These are phyloP conservation scores for Seminavis robusta DNA, from an alignment of 108 stramenopile species.

Conservation along the genomic window DNA sequence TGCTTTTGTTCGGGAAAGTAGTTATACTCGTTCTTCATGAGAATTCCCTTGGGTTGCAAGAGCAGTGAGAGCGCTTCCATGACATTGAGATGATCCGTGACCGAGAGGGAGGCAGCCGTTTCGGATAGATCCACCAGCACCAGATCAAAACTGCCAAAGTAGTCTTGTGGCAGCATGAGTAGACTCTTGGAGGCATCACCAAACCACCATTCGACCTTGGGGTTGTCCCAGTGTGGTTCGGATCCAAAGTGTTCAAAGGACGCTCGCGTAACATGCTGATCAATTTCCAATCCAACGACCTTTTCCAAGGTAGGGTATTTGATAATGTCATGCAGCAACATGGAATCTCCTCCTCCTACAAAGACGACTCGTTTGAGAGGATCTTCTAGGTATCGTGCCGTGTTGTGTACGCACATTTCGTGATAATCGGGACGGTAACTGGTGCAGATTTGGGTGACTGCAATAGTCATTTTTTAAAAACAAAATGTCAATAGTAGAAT, in stretches of 20 bases:
- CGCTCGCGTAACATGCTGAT: slow-evolving; percentile 72
- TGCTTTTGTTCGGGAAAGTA: slow-evolving; percentile 23
- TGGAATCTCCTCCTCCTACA: slow-evolving; percentile 87
- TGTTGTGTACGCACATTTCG: slow-evolving; percentile 71
- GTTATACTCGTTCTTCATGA: slow-evolving; percentile 72
- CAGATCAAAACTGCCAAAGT: slow-evolving; percentile 82
- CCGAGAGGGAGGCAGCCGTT: slow-evolving; percentile 65
- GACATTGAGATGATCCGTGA: slow-evolving; percentile 70
- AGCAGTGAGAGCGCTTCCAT: slow-evolving; percentile 69
- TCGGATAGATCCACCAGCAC: slow-evolving; percentile 82
- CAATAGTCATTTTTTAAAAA: no score
- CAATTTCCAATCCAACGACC: slow-evolving; percentile 80
- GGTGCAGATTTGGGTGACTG: slow-evolving; percentile 79
- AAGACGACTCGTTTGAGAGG: slow-evolving; percentile 56
- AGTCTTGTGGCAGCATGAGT: slow-evolving; percentile 69
- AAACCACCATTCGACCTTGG: slow-evolving; percentile 88
- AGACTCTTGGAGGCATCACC: slow-evolving; percentile 85
- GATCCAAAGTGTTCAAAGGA: slow-evolving; percentile 76
- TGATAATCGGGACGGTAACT: slow-evolving; percentile 84
- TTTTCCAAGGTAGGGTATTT: slow-evolving; percentile 76
- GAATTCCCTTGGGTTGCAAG: slow-evolving; percentile 76
- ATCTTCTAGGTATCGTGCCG: slow-evolving; percentile 71
- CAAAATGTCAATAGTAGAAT: no score
- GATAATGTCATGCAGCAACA: slow-evolving; percentile 78
- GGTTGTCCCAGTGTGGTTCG: slow-evolving; percentile 83